phyloP scores from a whole-genome alignment of 805 yeast genomes.

The Candida lessepsii region DNA sequence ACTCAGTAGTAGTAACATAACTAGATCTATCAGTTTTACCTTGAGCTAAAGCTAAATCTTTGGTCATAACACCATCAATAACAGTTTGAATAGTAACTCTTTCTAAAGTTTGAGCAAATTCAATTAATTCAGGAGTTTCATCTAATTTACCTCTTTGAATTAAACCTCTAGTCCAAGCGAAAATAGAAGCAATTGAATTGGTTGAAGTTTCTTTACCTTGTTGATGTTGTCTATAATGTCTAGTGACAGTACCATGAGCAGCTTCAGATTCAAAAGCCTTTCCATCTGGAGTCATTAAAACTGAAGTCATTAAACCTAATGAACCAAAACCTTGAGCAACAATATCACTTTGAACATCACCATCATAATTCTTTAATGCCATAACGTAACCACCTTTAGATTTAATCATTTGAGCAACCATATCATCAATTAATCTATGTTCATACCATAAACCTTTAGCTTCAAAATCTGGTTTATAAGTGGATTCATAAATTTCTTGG shows the following conservation, averaged over 20 bases:
- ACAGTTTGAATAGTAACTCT: constrained; percentile 70
- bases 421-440: constrained; percentile 81
- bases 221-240: constrained; percentile 82
- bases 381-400: constrained; percentile 79
- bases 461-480: constrained; percentile 59
- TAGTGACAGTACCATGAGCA: constrained; percentile 85
- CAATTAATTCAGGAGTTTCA: constrained; percentile 64
- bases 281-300: constrained; percentile 80
- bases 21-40: constrained; percentile 60
- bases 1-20: constrained; percentile 73
- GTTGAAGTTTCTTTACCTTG: constrained; percentile 82
- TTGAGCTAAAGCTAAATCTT: constrained; percentile 73
- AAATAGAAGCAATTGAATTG: constrained; percentile 80
- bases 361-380: constrained; percentile 83
- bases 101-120: constrained; percentile 66
- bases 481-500: constrained; percentile 59
- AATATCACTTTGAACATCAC: constrained; percentile 82
- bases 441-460: constrained; percentile 65
- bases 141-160: constrained; percentile 80
- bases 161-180: constrained; percentile 85
- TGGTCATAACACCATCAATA: constrained; percentile 78
- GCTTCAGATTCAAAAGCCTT: constrained; percentile 85
- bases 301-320: constrained; percentile 81
- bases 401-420: constrained; percentile 87
- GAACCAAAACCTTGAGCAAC: constrained; percentile 89